Conservation (phyloP, 306 rosid species). For the Dryas alaskensis region DNA sequence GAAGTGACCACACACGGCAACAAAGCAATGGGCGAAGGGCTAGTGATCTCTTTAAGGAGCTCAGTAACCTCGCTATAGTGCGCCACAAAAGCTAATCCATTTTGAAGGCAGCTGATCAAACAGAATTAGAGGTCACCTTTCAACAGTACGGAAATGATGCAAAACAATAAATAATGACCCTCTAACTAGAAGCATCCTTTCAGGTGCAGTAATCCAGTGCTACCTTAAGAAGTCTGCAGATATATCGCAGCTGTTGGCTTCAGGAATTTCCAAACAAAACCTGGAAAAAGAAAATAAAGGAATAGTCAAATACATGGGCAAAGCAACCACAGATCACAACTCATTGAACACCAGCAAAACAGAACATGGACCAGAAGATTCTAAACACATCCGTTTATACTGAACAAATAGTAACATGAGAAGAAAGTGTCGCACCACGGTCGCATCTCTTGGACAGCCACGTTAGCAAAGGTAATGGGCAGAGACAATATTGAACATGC, state of each 20-base stretch:
- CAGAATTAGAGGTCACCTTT: constrained; percentile 10
- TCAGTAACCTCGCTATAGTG: neutral
- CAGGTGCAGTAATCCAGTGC: neutral
- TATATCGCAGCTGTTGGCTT: constrained; percentile 13
- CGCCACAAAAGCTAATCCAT: neutral
- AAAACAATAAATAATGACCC: constrained; percentile 12
- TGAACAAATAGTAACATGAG: constrained; percentile 22
- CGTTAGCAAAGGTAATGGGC: constrained; percentile 17
- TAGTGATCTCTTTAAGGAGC: neutral
- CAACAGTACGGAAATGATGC: neutral
- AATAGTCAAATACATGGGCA: neutral
- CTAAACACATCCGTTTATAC: constrained; percentile 18
- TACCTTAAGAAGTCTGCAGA: constrained; percentile 3
- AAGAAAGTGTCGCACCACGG: constrained; percentile 34
- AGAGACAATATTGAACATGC: constrained; percentile 38
- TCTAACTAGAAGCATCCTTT: constrained; percentile 6
- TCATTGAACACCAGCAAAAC: constrained; percentile 15
- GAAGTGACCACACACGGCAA: neutral
- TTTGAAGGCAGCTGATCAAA: neutral
- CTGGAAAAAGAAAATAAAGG: constrained; percentile 12
- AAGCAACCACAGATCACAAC: neutral
- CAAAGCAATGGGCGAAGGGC: neutral
- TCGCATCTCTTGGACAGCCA: constrained; percentile 27
- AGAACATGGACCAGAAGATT: constrained; percentile 3
- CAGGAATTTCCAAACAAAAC: constrained; percentile 17